phyloP scores from a whole-genome alignment of 176 grass and related monocot species.

The Miscanthus lutarioriparius region DNA sequence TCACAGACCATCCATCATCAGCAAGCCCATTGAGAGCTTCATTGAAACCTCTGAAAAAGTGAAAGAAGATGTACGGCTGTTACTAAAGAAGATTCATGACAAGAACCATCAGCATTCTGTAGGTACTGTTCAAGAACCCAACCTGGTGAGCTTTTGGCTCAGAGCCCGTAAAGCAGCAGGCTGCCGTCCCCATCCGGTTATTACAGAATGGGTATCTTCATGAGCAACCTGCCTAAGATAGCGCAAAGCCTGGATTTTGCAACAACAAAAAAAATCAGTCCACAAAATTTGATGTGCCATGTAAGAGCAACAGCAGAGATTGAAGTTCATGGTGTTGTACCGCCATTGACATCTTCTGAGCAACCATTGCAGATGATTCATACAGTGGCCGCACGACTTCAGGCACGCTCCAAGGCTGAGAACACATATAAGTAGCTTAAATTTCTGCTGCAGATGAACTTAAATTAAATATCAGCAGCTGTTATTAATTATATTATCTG shows the following conservation, averaged over 20 bases:
- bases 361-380: slow-evolving; percentile 80
- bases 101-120: not conserved
- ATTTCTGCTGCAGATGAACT: slow-evolving; percentile 12
- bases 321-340: slow-evolving; percentile 43
- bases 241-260: slow-evolving; percentile 82
- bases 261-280: not conserved
- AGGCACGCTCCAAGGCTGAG: slow-evolving; percentile 86
- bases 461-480: not conserved
- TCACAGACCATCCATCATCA: slow-evolving; percentile 84
- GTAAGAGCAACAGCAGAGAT: not conserved
- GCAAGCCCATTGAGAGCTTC: slow-evolving; percentile 86
- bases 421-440: slow-evolving; percentile 21
- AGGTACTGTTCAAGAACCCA: slow-evolving; percentile 19
- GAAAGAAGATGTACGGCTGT: not conserved
- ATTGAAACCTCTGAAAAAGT: slow-evolving; percentile 78
- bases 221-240: slow-evolving; percentile 81
- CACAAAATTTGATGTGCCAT: slow-evolving; percentile 3
- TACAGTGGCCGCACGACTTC: slow-evolving; percentile 91
- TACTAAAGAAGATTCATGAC: slow-evolving; percentile 17
- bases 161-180: slow-evolving; percentile 85
- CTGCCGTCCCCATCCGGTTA: slow-evolving; percentile 70
- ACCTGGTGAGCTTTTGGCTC: slow-evolving; percentile 90
- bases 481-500: not conserved
- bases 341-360: slow-evolving; percentile 79
- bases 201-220: slow-evolving; percentile 66